Base-by-base conservation (phyloP, 345 rosid genomes). In the Physaria fendleri region DNA sequence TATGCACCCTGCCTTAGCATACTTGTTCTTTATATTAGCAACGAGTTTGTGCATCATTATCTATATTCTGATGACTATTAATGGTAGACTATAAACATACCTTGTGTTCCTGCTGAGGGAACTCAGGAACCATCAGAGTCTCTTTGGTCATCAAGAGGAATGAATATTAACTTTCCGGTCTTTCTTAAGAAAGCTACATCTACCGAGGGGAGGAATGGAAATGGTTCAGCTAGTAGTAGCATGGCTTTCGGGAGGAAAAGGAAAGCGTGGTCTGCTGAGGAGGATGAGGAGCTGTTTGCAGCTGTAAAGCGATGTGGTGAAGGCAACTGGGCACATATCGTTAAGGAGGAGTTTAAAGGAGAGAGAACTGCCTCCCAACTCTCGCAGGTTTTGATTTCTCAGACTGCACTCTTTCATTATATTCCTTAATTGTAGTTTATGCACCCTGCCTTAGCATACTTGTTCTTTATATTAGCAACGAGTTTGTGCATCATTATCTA, bases 261-360 rank as follows among this genome's bases (percentile, higher is more conserved):
- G 56, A 82, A 82, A 56, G 59, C 52, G 22, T 85, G 96, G 96
- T 68, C 86, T 16, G 35, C 64, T n/a, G 79, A 70, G 18, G 90
- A 85, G 73, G 90, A 85, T 64, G 15, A 32, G 42, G 79, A 77
- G 59, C 73, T 88, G 71, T 65, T 82, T 28, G 79, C 80, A 44
- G 88, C 90, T 69, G 95, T 88, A 56, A 60, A 77, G 53, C 81
- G 81, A 74, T 71, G 57, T 68, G 99, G 97, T 65, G 86, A 76
- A 74, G 95, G 95, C 44, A 88, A 83, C 80, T 89, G 99, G 99
- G 85, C 89, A 45, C 77, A 59, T 68, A 89, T 93, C 20, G 56
- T 76, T 37, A 72, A 74, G 54, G 76, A 76, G 43, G 79, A 85
- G 43, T 82, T 77, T 65, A 79, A 50, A 74, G 82, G 90, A 67